These are phyloP conservation scores for Globisporangium nodosum DNA, from an alignment of 352 stramenopile genomes.

Conservation along the genomic window DNA sequence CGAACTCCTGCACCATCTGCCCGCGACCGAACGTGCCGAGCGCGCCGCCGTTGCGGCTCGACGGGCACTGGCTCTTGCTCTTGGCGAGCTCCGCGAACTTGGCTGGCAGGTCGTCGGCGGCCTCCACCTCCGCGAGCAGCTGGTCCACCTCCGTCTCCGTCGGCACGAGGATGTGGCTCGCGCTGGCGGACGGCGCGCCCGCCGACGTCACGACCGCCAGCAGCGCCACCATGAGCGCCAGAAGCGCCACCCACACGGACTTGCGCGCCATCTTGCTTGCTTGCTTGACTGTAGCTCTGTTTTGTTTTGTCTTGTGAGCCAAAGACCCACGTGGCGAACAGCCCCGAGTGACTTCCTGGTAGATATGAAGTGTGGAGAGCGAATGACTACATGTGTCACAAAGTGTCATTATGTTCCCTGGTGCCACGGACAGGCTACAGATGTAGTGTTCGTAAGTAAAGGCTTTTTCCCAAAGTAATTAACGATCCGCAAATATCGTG, in stretches of 20 bases:
- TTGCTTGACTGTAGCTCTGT: not conserved
- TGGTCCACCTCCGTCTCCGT: slow-evolving; percentile 55
- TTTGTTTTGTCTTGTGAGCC: no score
- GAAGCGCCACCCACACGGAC: slow-evolving; percentile 22
- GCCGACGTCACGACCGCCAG: slow-evolving; percentile 6
- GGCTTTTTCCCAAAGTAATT: no score
- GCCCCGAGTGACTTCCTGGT: no score
- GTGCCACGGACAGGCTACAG: no score
- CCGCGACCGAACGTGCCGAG: slow-evolving; percentile 62
- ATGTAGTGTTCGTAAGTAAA: no score
- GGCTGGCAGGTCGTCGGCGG: slow-evolving; percentile 39
- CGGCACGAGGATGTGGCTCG: slow-evolving; percentile 81
- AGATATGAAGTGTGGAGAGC: no score
- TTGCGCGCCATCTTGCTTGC: slow-evolving; percentile 14
- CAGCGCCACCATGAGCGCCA: slow-evolving; percentile 7
- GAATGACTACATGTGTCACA: no score
- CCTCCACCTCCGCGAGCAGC: slow-evolving; percentile 48
- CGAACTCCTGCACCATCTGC: slow-evolving; percentile 75
- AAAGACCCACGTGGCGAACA: no score
- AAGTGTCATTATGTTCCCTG: no score
- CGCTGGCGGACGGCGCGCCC: slow-evolving; percentile 31
- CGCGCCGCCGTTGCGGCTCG: slow-evolving; percentile 53
- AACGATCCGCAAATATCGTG: no score
- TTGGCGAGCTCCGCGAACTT: slow-evolving; percentile 57
- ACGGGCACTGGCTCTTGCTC: slow-evolving; percentile 70